Base-by-base conservation (phyloP, 2,329 filamentous ascomycete species). In the Helminthosporium solani region DNA sequence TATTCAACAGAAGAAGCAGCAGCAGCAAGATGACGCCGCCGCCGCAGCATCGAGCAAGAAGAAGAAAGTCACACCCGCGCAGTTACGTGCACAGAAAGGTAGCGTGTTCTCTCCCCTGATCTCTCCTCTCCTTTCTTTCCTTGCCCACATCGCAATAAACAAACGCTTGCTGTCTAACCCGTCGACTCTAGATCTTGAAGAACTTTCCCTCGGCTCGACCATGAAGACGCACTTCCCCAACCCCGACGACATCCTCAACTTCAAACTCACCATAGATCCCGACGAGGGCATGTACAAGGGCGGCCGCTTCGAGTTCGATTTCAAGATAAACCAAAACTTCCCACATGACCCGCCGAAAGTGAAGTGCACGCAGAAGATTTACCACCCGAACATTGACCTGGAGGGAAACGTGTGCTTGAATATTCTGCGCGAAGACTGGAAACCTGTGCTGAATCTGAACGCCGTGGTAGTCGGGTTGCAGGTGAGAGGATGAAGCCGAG, bases 341-440 rank as follows among this genome's bases (percentile, higher is more conserved):
- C 94, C 94, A 0, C 94, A 97, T 75, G 91, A 97, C 70, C 91
- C 94, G 53, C 94, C 94, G 16, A 97, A 97, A 75, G 94, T 99
- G 60, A 94, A 88, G 66, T 97, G 94, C 75, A 87, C 85, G 59
- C 89, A 99, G 74, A 97, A 96, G 79, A 97, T 99, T 63, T 99
- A 99, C 75, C 94, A 99, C 70, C 94, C 94, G 5, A 99, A 99
- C 73, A 99, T 99, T 68, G 94, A 99, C 66, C 80, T 96, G 33
- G 90, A 97, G 70, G 94, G 94, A 60, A 99, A 99, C 68, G 91
- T 99, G 53, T 99, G 94, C 76, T 75, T 99, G 65, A 99, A 99
- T 71, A 99, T 99, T 63, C 73, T 99, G 64, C 80, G 94, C 52
- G 94, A 99, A 75, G 94, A 99, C 75, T 99, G 94, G 94, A 99